Evolutionary conservation across 768 basidiomycete genomes (phyloP).

Genomic region (Baorangia bicolor): DNA sequence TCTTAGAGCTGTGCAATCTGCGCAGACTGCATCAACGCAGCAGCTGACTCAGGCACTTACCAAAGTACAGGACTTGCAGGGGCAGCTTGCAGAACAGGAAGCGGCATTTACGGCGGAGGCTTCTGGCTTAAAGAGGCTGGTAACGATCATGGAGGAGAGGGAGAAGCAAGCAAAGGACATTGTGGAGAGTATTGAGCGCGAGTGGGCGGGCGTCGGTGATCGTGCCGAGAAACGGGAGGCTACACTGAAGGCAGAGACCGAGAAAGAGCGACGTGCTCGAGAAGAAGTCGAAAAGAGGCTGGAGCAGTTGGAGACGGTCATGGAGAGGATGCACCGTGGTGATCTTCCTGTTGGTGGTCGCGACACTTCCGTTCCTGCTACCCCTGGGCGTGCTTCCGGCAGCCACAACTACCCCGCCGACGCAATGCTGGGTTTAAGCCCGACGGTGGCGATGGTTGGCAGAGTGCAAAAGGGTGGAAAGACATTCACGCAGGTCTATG

Average conservation of each 20-base stretch:
- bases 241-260: constrained; percentile 64
- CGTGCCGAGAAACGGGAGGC: constrained; percentile 68
- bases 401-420: constrained; percentile 45
- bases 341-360: constrained; percentile 61
- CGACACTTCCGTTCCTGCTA: constrained; percentile 34
- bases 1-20: constrained; percentile 69
- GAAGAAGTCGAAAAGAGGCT: constrained; percentile 71
- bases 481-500: constrained; percentile 93
- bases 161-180: constrained; percentile 83
- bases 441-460: constrained; percentile 85
- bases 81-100: constrained; percentile 82
- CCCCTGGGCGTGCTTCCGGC: constrained; percentile 44
- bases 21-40: constrained; percentile 67
- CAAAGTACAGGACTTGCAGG: constrained; percentile 71
- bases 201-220: constrained; percentile 75
- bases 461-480: constrained; percentile 78
- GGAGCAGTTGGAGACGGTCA: constrained; percentile 70
- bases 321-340: constrained; percentile 69
- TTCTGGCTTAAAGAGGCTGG: constrained; percentile 68
- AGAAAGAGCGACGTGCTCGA: constrained; percentile 65
- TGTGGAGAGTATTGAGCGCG: constrained; percentile 78
- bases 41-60: constrained; percentile 77
- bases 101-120: constrained; percentile 79
- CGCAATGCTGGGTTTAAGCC: constrained; percentile 71
- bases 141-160: constrained; percentile 83